Evolutionary conservation across 1,284 basidiomycete species (phyloP).

Genomic region (Trametes polyzona): DNA sequence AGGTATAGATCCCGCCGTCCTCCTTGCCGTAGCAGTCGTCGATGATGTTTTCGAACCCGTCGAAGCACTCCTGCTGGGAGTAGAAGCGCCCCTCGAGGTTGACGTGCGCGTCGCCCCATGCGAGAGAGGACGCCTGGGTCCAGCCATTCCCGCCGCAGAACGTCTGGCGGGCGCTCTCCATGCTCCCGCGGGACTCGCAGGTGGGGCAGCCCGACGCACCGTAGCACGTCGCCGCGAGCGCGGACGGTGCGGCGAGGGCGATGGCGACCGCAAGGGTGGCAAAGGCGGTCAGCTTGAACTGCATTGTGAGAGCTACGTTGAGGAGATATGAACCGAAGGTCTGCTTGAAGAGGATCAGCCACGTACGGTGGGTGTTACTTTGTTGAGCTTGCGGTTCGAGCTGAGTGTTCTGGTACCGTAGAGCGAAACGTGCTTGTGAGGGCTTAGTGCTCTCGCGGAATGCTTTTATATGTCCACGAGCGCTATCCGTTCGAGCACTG

Average conservation of each 20-base stretch:
- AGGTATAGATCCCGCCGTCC: conserved; percentile 1
- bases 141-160: not conserved
- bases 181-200: not conserved
- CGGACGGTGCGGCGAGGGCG: not conserved
- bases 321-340: too few relatives aligned
- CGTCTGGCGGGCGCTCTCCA: not conserved
- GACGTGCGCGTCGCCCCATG: not conserved
- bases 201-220: not conserved
- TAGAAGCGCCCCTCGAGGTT: not conserved
- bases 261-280: not conserved
- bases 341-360: too few relatives aligned
- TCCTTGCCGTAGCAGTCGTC: conserved; percentile 1
- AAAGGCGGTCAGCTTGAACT: not conserved
- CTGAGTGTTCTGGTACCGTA: too few relatives aligned
- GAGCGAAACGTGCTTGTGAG: too few relatives aligned
- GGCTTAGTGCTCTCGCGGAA: too few relatives aligned
- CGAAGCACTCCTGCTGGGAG: conserved; percentile 2
- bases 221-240: conserved; percentile 2
- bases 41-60: conserved; percentile 9
- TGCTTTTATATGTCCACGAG: too few relatives aligned
- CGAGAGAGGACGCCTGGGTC: not conserved
- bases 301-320: not conserved
- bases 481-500: too few relatives aligned
- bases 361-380: too few relatives aligned
- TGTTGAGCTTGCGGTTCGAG: too few relatives aligned